phyloP scores from a whole-genome alignment of 345 rosid genomes.

The Ceriops tagal region DNA sequence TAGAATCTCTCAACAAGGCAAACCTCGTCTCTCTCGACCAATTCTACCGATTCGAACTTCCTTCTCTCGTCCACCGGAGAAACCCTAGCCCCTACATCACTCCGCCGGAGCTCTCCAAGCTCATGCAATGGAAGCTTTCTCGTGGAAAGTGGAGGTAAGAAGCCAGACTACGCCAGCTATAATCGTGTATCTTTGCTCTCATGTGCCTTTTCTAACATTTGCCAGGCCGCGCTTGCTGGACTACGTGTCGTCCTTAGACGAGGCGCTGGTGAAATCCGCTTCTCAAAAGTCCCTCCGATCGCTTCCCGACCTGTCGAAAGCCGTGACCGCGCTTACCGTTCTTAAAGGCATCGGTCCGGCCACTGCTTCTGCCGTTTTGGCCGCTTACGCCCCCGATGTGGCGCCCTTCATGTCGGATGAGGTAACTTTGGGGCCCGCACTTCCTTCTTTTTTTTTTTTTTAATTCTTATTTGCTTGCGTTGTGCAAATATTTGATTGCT shows the following conservation, averaged over 20 bases:
- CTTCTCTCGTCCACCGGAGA: conserved; percentile 54
- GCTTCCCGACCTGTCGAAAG: conserved; percentile 70
- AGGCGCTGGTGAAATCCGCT: conserved; percentile 56
- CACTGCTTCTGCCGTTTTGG: conserved; percentile 81
- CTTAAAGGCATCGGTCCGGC: conserved; percentile 94
- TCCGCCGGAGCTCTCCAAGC: conserved; percentile 69
- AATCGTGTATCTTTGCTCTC: neutral
- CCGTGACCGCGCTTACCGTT: conserved; percentile 65
- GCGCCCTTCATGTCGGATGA: conserved; percentile 93
- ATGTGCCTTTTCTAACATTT: neutral
- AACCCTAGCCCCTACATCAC: conserved; percentile 78
- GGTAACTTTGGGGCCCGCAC: conserved; percentile 31
- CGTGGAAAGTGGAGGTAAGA: conserved; percentile 88
- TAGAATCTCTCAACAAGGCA: conserved; percentile 64
- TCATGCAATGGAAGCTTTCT: conserved; percentile 91
- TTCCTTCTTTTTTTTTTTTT: neutral
- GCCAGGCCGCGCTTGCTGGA: conserved; percentile 75
- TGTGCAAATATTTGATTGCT: conserved; percentile 64
- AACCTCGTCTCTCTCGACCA: conserved; percentile 65
- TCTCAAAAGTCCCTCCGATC: conserved; percentile 68
- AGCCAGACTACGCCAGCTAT: neutral
- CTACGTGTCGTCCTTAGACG: conserved; percentile 68
- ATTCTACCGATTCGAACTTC: conserved; percentile 63
- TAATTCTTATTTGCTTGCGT: neutral
- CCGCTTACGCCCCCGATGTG: conserved; percentile 76